Conservation (phyloP, 768 basidiomycete species). For the Amanita jacksonii region DNA sequence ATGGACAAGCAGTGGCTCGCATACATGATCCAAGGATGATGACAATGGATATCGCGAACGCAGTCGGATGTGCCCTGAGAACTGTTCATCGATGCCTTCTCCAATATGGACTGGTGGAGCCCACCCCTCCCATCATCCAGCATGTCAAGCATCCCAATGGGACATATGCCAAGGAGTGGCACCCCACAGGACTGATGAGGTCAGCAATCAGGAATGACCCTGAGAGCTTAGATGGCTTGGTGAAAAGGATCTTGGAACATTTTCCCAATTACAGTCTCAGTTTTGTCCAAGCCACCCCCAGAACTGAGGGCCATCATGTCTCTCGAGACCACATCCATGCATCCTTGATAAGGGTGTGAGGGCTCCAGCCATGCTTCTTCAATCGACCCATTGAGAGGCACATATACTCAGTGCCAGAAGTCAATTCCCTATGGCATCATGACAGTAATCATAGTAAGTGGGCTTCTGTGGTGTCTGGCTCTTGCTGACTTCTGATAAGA, state of each 20-base stretch:
- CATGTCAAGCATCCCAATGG: not conserved
- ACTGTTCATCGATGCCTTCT: not conserved
- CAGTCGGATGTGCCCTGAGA: no score
- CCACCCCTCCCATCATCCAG: not conserved
- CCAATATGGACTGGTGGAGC: not conserved
- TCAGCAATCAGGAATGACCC: not conserved
- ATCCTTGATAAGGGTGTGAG: not conserved
- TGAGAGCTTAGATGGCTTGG: not conserved
- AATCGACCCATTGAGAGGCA: constrained; percentile 11
- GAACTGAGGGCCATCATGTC: not conserved
- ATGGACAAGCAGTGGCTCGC: no score
- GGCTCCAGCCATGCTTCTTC: not conserved
- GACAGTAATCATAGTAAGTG: constrained; percentile 28
- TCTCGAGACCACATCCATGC: not conserved
- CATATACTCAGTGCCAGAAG: constrained; percentile 18
- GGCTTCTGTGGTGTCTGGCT: not conserved
- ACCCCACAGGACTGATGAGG: not conserved
- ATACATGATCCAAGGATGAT: no score
- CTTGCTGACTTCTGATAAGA: not conserved
- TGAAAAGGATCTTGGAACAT: not conserved
- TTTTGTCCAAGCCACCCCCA: not conserved
- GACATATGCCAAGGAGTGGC: not conserved
- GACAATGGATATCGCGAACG: no score
- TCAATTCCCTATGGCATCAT: constrained; percentile 27
- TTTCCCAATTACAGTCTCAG: not conserved